phyloP scores from a whole-genome alignment of 495 filamentous ascomycete genomes.

The Hyphodiscus hymeniophilus region DNA sequence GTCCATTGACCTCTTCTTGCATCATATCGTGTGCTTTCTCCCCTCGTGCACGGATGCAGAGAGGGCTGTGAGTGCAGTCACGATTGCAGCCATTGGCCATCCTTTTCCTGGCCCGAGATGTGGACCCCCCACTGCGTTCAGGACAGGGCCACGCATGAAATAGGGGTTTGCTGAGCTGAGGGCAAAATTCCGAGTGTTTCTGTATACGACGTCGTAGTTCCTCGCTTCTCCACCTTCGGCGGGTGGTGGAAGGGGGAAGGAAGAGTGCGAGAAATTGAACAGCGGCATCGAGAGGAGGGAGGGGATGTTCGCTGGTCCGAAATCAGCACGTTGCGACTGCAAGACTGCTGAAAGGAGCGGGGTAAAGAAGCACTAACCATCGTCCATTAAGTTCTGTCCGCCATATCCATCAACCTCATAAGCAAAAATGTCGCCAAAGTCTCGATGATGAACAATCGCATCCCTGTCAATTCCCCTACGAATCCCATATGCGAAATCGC shows the following conservation, averaged over 20 bases:
- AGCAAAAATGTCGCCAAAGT: constrained; percentile 84
- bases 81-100: constrained; percentile 91
- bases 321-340: too few species aligned
- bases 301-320: constrained; percentile 89
- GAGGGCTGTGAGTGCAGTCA: constrained; percentile 73
- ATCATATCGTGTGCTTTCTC: too few species aligned
- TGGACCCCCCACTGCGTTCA: constrained; percentile 79
- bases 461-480: constrained; percentile 41
- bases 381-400: constrained; percentile 86
- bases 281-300: constrained; percentile 84
- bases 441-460: constrained; percentile 62
- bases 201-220: constrained; percentile 52
- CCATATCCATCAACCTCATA: constrained; percentile 97
- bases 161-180: constrained; percentile 80
- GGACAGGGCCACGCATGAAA: constrained; percentile 64
- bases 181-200: constrained; percentile 88
- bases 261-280: constrained; percentile 67
- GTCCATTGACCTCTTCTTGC: constrained; percentile 68
- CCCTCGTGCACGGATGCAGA: too few species aligned
- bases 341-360: too few species aligned
- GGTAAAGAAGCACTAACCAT: too few species aligned
- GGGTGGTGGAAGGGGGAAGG: too few species aligned
- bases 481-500: constrained; percentile 39
- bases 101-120: constrained; percentile 76
- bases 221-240: too few species aligned